A percentile compares a stretch with the other conserved stretches of the same genome.
Conservation (phyloP, 2,329 filamentous ascomycete genomes). For the Hymenoscyphus albidus region DNA sequence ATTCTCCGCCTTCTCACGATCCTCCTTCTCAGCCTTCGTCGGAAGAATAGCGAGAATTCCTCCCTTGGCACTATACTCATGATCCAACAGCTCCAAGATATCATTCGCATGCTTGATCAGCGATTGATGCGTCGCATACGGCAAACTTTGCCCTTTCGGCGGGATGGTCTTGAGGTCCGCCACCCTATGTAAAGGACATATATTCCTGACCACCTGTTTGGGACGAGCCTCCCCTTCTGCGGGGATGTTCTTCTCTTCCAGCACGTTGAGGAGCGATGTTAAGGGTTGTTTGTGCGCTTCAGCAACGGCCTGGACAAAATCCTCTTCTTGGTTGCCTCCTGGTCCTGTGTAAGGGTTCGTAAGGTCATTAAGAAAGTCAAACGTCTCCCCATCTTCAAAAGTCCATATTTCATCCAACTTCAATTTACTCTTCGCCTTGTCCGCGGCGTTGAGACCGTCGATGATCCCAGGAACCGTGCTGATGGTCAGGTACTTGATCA, state of each 20-base stretch:
- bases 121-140: slow-evolving; percentile 31
- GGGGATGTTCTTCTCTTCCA: slow-evolving; percentile 12
- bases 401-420: neutral
- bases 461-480: slow-evolving; percentile 33
- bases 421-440: neutral
- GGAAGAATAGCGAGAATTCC: slow-evolving; percentile 55
- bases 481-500: slow-evolving; percentile 48
- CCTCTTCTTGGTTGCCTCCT: slow-evolving; percentile 26
- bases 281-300: slow-evolving; percentile 29
- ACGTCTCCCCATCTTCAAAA: slow-evolving; percentile 46
- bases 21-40: slow-evolving; percentile 36
- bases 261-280: slow-evolving; percentile 26
- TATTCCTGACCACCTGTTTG: slow-evolving; percentile 13
- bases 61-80: slow-evolving; percentile 53
- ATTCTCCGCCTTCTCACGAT: slow-evolving; percentile 44
- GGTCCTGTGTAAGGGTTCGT: slow-evolving; percentile 44
- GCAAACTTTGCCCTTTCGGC: slow-evolving; percentile 19
- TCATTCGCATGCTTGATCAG: slow-evolving; percentile 56
- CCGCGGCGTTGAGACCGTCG: slow-evolving; percentile 21
- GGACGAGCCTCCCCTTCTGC: neutral
- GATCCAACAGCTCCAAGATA: slow-evolving; percentile 56
- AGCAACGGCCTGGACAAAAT: neutral
- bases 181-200: slow-evolving; percentile 27
- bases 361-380: slow-evolving; percentile 55
- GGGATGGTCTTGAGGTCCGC: slow-evolving; percentile 5